These are phyloP conservation scores for Tilletia horrida DNA, from an alignment of 1,284 basidiomycete species.

Conservation along the genomic window DNA sequence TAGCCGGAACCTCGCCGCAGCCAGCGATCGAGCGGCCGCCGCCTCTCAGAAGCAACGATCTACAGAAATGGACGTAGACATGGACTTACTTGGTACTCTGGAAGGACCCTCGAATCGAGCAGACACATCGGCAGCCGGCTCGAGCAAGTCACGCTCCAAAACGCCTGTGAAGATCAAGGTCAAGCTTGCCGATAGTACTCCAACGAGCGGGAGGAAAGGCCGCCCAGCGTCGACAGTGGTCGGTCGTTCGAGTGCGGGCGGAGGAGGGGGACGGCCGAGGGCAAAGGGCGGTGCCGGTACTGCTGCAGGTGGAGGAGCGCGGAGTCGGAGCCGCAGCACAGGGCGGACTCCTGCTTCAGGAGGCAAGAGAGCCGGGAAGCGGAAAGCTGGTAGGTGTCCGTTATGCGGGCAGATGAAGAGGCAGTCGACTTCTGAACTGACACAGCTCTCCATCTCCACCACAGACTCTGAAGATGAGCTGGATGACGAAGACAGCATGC, in stretches of 20 bases:
- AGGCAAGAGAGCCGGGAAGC: constrained; percentile 16
- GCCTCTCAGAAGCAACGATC: constrained; percentile 13
- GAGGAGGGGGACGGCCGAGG: not conserved
- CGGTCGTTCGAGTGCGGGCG: not conserved
- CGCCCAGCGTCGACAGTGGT: not conserved
- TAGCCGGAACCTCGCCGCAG: constrained; percentile 21
- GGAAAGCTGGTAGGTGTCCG: constrained; percentile 13
- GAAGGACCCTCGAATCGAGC: not conserved
- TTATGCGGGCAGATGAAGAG: not conserved
- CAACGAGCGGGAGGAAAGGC: not conserved
- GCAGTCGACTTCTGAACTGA: not conserved
- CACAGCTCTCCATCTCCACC: not conserved
- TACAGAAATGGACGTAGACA: not conserved
- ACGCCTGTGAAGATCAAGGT: constrained; percentile 20
- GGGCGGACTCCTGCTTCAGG: constrained; percentile 6
- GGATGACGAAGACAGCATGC: constrained; percentile 14
- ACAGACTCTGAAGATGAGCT: constrained; percentile 1
- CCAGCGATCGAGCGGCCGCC: not conserved
- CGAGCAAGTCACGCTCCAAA: not conserved
- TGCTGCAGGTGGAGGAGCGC: constrained; percentile 1
- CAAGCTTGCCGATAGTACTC: not conserved
- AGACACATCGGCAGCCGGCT: not conserved
- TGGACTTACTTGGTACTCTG: constrained; percentile 18
- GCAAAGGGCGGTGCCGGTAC: not conserved
- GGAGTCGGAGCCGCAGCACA: constrained; percentile 13